Percentiles rank a stretch among this genome's conserved stretches.
Conservation (phyloP, 1,139 yeast species). For the Blastobotrys serpentis region DNA sequence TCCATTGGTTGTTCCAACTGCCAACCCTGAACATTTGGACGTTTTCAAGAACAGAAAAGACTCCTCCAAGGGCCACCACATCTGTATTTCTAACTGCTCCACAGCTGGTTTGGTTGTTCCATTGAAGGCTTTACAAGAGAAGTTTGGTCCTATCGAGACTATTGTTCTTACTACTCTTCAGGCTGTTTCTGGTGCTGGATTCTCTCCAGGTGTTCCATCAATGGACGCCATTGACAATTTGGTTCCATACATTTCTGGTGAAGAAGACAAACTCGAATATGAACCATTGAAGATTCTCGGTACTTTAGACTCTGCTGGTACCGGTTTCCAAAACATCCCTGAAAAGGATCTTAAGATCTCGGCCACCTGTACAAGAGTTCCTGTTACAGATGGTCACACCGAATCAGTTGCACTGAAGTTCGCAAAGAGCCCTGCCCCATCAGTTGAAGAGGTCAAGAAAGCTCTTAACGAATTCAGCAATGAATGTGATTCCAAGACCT, state of each 20-base stretch:
- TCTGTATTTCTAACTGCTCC: constrained; percentile 96
- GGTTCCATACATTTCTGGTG: constrained; percentile 93
- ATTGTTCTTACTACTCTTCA: constrained; percentile 91
- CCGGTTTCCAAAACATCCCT: constrained; percentile 45
- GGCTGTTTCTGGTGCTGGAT: constrained; percentile 98
- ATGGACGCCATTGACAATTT: constrained; percentile 93
- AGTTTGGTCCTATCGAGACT: constrained; percentile 84
- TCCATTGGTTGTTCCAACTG: constrained; percentile 93
- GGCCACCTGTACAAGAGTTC: constrained; percentile 96
- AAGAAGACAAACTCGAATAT: constrained; percentile 98
- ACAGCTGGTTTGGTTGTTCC: constrained; percentile 99
- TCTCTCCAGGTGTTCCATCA: constrained; percentile 96
- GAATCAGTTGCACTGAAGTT: constrained; percentile 89
- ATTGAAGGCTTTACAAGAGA: constrained; percentile 82
- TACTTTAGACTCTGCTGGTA: constrained; percentile 46
- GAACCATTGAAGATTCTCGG: constrained; percentile 96
- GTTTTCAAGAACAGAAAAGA: constrained; percentile 63
- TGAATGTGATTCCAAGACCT: constrained; percentile 74
- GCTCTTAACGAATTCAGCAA: constrained; percentile 73
- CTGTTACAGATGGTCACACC: constrained; percentile 97
- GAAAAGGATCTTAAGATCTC: constrained; percentile 79
- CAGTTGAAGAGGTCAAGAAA: constrained; percentile 73
- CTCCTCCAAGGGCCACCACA: constrained; percentile 70
- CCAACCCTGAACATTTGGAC: constrained; percentile 88
- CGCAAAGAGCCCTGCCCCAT: constrained; percentile 78